Evolutionary conservation across 352 stramenopile genomes (phyloP).

Genomic region (Phytophthora syringae): DNA sequence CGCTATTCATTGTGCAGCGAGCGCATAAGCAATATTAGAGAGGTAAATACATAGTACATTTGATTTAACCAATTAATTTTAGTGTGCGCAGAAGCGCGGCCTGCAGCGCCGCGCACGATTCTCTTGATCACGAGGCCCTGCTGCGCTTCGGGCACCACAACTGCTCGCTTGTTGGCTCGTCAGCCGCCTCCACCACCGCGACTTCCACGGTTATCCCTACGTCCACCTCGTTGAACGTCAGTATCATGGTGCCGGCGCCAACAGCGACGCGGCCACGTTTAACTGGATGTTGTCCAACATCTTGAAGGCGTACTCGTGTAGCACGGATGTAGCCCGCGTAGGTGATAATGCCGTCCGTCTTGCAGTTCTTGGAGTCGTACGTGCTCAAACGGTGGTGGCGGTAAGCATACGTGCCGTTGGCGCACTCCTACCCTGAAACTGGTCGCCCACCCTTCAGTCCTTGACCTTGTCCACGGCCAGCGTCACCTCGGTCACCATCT

Average conservation of each 20-base stretch:
- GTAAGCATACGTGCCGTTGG: constrained; percentile 61
- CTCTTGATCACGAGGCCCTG: too few relatives aligned
- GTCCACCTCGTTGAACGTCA: constrained; percentile 37
- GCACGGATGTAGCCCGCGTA: constrained; percentile 80
- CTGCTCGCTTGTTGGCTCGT: too few relatives aligned
- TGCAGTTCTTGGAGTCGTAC: constrained; percentile 52
- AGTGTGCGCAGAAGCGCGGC: too few relatives aligned
- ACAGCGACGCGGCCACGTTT: constrained; percentile 60
- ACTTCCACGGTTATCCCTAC: too few relatives aligned
- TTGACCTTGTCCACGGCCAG: constrained; percentile 48
- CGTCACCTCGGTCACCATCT: constrained; percentile 45
- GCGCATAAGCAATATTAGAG: too few relatives aligned
- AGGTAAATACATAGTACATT: too few relatives aligned
- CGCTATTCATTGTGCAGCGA: too few relatives aligned
- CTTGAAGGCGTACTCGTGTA: constrained; percentile 65
- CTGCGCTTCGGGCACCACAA: too few relatives aligned
- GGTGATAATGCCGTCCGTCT: not conserved
- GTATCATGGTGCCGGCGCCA: constrained; percentile 1
- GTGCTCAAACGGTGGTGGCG: constrained; percentile 55
- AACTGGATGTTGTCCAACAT: constrained; percentile 77
- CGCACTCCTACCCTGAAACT: constrained; percentile 62
- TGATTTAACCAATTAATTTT: too few relatives aligned
- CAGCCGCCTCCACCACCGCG: too few relatives aligned
- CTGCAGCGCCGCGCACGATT: too few relatives aligned
- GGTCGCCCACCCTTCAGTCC: constrained; percentile 73